Evolutionary conservation across 1,139 yeast genomes (phyloP).

Genomic region (Saccharomycopsis phalli): DNA sequence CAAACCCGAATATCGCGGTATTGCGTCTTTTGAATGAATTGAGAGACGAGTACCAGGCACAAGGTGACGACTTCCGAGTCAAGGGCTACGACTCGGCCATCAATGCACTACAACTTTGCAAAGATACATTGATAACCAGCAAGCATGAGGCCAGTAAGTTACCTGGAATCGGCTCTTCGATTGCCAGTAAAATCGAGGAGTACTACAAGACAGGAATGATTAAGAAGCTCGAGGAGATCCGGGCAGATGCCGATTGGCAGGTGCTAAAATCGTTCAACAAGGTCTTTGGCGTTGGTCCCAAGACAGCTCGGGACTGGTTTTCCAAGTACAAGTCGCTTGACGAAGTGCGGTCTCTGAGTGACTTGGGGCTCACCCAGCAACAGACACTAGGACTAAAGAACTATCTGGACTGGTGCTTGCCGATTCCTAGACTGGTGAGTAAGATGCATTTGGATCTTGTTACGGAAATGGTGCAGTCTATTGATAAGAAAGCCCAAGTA

Average conservation of each 20-base stretch:
- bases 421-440: slow-evolving; percentile 43
- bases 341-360: slow-evolving; percentile 34
- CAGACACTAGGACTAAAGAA: slow-evolving; percentile 41
- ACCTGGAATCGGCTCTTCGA: slow-evolving; percentile 38
- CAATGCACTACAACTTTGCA: slow-evolving; percentile 28
- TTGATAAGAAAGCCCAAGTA: slow-evolving; percentile 34
- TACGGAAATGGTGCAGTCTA: slow-evolving; percentile 25
- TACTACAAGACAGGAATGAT: slow-evolving; percentile 35
- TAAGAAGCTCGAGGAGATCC: slow-evolving; percentile 29
- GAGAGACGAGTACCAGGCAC: slow-evolving; percentile 31
- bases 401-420: slow-evolving; percentile 41
- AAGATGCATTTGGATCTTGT: slow-evolving; percentile 34
- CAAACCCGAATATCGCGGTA: slow-evolving; percentile 30
- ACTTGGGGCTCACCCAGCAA: slow-evolving; percentile 37
- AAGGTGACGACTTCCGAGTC: slow-evolving; percentile 36
- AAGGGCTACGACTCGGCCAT: slow-evolving; percentile 43
- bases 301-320: slow-evolving; percentile 38
- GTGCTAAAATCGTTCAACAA: slow-evolving; percentile 32
- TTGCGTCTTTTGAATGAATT: slow-evolving; percentile 32
- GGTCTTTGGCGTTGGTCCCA: slow-evolving; percentile 48
- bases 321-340: slow-evolving; percentile 30
- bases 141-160: slow-evolving; percentile 35
- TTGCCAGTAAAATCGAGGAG: slow-evolving; percentile 43
- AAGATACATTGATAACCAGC: slow-evolving; percentile 29
- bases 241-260: slow-evolving; percentile 26